Percentiles rank a stretch among this genome's conserved stretches.
Evolutionary conservation across 352 stramenopile species (phyloP).

Genomic region (Phytophthora vignae): DNA sequence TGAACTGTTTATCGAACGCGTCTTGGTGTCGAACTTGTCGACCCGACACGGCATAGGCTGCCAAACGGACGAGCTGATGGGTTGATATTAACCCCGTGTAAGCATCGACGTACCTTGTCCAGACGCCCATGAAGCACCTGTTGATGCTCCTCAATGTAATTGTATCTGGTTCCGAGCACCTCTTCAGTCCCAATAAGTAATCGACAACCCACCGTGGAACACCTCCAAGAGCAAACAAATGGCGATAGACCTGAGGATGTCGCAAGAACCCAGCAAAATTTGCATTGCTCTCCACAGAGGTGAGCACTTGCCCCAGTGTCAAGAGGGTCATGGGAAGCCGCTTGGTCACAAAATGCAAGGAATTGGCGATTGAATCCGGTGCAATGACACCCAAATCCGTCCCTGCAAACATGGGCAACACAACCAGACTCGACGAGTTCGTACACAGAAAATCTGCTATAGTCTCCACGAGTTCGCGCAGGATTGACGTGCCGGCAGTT

Average conservation of each 20-base stretch:
- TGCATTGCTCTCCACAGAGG: constrained; percentile 6
- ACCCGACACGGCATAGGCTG: not conserved
- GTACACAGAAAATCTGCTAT: not conserved
- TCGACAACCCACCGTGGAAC: constrained; percentile 23
- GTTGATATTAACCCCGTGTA: not conserved
- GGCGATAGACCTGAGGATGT: not conserved
- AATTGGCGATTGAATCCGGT: not conserved
- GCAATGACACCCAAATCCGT: not conserved
- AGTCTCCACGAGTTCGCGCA: not conserved
- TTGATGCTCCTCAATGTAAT: not conserved
- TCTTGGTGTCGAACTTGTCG: not conserved
- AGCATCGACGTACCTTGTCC: not conserved
- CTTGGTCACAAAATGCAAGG: not conserved
- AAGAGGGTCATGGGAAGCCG: not conserved
- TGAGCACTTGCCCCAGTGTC: not conserved
- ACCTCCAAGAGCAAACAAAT: constrained; percentile 20
- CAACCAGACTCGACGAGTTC: not conserved
- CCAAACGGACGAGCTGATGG: not conserved
- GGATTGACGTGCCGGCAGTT: constrained; percentile 16
- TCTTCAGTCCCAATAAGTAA: constrained; percentile 2
- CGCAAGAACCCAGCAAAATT: constrained; percentile 1
- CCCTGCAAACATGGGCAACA: not conserved
- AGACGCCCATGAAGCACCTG: constrained; percentile 13
- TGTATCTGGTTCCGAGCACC: not conserved
- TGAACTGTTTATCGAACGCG: not conserved